Evolutionary conservation across 2,329 filamentous ascomycete species (phyloP).

Genomic region (Mycocentrospora acerina): DNA sequence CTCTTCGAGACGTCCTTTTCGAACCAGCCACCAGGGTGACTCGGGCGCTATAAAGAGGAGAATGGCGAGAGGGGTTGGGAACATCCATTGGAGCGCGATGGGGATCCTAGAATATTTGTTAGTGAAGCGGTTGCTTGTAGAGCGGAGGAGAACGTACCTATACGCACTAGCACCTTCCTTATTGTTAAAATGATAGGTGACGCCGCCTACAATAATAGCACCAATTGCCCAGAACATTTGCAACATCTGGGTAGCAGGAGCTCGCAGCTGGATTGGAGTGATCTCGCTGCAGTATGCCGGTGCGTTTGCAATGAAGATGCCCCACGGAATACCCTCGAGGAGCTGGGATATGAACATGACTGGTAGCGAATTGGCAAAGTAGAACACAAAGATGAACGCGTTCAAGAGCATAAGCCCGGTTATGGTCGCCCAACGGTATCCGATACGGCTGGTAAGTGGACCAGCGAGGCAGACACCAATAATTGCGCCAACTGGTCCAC

Average conservation of each 20-base stretch:
- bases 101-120: conserved; percentile 22
- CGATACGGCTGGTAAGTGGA: conserved; percentile 60
- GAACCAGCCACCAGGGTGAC: conserved; percentile 54
- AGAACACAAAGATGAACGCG: conserved; percentile 61
- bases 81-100: conserved; percentile 48
- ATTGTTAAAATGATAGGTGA: conserved; percentile 57
- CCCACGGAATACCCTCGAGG: conserved; percentile 65
- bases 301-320: conserved; percentile 66
- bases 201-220: conserved; percentile 60
- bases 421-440: conserved; percentile 63
- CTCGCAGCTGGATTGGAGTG: conserved; percentile 59
- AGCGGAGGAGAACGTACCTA: conserved; percentile 13
- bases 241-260: conserved; percentile 61
- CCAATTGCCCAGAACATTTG: conserved; percentile 69
- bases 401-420: conserved; percentile 58
- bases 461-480: conserved; percentile 62
- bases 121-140: conserved; percentile 3
- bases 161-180: conserved; percentile 12
- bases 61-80: conserved; percentile 47
- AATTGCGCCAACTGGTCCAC: conserved; percentile 60
- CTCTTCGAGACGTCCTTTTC: conserved; percentile 45
- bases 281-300: conserved; percentile 65
- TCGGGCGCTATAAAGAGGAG: conserved; percentile 54
- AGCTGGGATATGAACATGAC: conserved; percentile 57
- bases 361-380: conserved; percentile 53